phyloP scores from a whole-genome alignment of 2,329 filamentous ascomycete species.

The Mycosphaerella sp. region DNA sequence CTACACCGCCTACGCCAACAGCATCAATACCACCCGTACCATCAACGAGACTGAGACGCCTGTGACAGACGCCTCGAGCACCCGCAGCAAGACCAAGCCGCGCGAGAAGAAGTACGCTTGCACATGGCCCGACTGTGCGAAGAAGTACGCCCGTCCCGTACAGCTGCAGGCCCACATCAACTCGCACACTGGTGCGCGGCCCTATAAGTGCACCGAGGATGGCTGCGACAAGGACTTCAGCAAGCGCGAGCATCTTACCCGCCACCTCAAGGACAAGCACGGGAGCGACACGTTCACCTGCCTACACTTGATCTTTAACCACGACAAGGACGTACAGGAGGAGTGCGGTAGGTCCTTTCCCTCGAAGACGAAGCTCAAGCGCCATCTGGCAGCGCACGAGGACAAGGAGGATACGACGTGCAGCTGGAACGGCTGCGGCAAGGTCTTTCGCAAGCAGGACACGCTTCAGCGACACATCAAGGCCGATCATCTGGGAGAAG shows the following conservation, averaged over 20 bases:
- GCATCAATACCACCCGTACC: conserved; percentile 11
- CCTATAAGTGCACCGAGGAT: conserved; percentile 64
- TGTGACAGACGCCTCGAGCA: conserved; percentile 21
- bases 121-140: conserved; percentile 65
- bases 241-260: conserved; percentile 76
- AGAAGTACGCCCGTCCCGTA: conserved; percentile 82
- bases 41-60: conserved; percentile 19
- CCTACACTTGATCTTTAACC: conserved; percentile 40
- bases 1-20: conserved; percentile 11
- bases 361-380: conserved; percentile 68
- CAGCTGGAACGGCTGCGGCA: conserved; percentile 59
- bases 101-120: conserved; percentile 71
- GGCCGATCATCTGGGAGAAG: conserved; percentile 64
- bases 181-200: conserved; percentile 78
- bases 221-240: conserved; percentile 79
- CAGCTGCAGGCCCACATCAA: conserved; percentile 73
- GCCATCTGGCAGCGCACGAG: conserved; percentile 73
- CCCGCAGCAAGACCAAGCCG: conserved; percentile 33
- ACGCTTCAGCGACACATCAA: conserved; percentile 79
- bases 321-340: conserved; percentile 31
- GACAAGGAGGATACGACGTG: conserved; percentile 54
- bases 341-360: conserved; percentile 76
- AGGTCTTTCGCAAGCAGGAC: conserved; percentile 81
- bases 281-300: conserved; percentile 66
- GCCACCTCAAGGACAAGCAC: conserved; percentile 79